A percentile compares a stretch with the other conserved stretches of the same genome.
Conservation (phyloP, 1,139 yeast species). For the Debaryomycetaceae sp. region DNA sequence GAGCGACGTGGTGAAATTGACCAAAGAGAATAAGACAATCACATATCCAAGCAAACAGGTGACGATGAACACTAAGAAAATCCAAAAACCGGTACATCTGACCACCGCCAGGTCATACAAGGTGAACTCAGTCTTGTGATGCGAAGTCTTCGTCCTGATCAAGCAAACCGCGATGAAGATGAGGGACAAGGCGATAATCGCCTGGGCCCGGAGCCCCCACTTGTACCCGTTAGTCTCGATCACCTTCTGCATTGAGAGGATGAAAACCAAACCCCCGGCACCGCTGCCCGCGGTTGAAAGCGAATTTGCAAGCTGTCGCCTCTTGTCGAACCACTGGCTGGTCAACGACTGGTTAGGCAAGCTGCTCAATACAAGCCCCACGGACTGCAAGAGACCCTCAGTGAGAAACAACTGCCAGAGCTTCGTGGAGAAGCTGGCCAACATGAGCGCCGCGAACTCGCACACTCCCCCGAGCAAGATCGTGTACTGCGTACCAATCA, state of each 20-base stretch:
- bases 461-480: conserved; percentile 31
- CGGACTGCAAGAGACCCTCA: conserved; percentile 27
- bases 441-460: conserved; percentile 39
- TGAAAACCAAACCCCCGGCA: conserved; percentile 16
- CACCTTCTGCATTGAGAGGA: conserved; percentile 28
- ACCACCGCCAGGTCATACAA: conserved; percentile 17
- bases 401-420: conserved; percentile 33
- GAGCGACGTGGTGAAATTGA: conserved; percentile 25
- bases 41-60: conserved; percentile 39
- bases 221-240: conserved; percentile 17
- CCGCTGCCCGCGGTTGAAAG: conserved; percentile 53
- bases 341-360: conserved; percentile 40
- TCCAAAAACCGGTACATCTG: conserved; percentile 21
- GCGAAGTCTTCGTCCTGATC: conserved; percentile 8
- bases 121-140: conserved; percentile 18
- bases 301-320: conserved; percentile 56
- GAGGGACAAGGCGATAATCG: conserved; percentile 24
- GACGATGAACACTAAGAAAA: conserved; percentile 23
- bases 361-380: conserved; percentile 25
- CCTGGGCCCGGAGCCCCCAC: conserved; percentile 44
- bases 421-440: conserved; percentile 44
- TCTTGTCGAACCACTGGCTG: conserved; percentile 61
- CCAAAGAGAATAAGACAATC: conserved; percentile 33
- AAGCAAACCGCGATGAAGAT: conserved; percentile 22
- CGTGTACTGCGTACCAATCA: conserved; percentile 26